Base-by-base conservation (phyloP, 108 stramenopile genomes). In the Fistulifera pelliculosa region DNA sequence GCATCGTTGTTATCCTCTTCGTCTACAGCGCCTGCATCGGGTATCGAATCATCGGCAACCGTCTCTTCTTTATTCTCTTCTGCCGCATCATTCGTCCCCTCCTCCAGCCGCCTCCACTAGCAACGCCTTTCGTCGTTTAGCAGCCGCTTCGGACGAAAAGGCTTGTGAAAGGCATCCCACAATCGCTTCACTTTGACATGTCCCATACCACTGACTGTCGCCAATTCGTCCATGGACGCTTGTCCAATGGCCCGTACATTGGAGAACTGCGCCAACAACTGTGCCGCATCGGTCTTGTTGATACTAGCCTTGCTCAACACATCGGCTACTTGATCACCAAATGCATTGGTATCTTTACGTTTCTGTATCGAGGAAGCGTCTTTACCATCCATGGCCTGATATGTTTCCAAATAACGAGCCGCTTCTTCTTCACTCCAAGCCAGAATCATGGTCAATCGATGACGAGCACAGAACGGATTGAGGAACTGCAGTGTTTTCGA, bases 381-480 rank as follows among this genome's bases (percentile, higher is more conserved):
- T 52, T 88, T 94, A 10, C 89, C 80, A 58, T 97, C 93, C 41
- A 89, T 81, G 13, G 82, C 86, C 67, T 94, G 94, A 66, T 87
- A 87, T 18, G 93, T 90, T 75, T 97, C 96, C 52, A 97, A 54
- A 60, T 96, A 96, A 0, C 96, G 71, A 1, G 92, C 96, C 6
- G 85, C 86, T 69, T 97, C 96, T 53, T 71, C 69, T 49, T 79
- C 83, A 17, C 73, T 81, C 90, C 90, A 95, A 0, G 87, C 79
- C 14, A 94, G 62, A 16, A 97, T 66, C 27, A 95, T 44, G 0
- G 93, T 92, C 58, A 91, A 60, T 49, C 86, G 67, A 51, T 81
- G 62, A 17, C 57, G 27, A 15, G 93, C 82, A 19, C 85, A 80
- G 28, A 90, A 39, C 28, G 79, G 69, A 61, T 95, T 94, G 45